Evolutionary conservation across 257 asterid species (phyloP).

Genomic region (Thymus mandschuricus): DNA sequence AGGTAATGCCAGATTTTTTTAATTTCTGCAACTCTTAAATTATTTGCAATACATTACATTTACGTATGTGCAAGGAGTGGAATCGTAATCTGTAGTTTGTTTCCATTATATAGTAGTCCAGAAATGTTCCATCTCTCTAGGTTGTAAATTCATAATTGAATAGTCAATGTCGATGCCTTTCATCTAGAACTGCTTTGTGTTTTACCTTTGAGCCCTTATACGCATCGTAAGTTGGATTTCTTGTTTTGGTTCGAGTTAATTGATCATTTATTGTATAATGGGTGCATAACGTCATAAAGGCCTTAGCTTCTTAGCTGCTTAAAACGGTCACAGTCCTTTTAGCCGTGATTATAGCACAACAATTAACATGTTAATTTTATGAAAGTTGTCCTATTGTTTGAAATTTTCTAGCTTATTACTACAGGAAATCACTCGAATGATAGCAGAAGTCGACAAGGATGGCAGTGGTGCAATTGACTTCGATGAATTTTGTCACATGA

Average conservation of each 20-base stretch:
- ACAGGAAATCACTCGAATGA: conserved; percentile 86
- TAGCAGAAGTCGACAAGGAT: conserved; percentile 94
- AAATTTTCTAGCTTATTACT: conserved; percentile 12
- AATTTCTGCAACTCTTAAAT: conserved; percentile 11
- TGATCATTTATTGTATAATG: not conserved
- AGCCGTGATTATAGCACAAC: not conserved
- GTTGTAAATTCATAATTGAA: conserved; percentile 1
- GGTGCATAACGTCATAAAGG: conserved; percentile 5
- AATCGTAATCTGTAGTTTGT: not conserved
- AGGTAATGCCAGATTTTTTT: conserved; percentile 53
- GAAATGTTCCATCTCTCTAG: conserved; percentile 12
- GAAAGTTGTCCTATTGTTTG: conserved; percentile 24
- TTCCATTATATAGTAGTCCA: not conserved
- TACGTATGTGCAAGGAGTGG: conserved; percentile 4
- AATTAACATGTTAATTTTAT: not conserved
- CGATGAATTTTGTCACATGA: conserved; percentile 85
- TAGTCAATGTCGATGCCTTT: conserved; percentile 3
- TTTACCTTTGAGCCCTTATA: not conserved
- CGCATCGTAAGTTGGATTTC: not conserved
- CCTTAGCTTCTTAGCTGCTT: conserved; percentile 1
- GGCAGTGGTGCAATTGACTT: conserved; percentile 96
- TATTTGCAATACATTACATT: conserved; percentile 17
- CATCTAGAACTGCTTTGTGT: conserved; percentile 8
- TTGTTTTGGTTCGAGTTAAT: too few relatives aligned
- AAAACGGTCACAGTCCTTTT: not conserved